A percentile compares a stretch with the other conserved stretches of the same genome.
These are phyloP conservation scores for Fusarium globosum DNA, from an alignment of 2,329 filamentous ascomycete species.

Conservation along the genomic window DNA sequence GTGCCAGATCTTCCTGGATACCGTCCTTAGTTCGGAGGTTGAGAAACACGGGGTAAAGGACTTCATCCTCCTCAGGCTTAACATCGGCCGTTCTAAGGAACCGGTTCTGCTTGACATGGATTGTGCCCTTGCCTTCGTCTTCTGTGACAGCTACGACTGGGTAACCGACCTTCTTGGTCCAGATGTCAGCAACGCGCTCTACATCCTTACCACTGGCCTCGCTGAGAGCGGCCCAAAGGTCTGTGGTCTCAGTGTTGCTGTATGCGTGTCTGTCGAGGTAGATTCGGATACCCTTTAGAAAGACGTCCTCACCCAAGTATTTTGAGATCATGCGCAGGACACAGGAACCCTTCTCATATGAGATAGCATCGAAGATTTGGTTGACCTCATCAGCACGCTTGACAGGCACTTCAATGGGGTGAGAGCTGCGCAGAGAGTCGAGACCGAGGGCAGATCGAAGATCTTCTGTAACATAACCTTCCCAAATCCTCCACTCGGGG, in stretches of 20 bases:
- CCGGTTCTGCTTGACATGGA: constrained; percentile 92
- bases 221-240: constrained; percentile 88
- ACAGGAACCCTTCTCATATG: constrained; percentile 96
- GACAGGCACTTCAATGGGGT: constrained; percentile 95
- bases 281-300: constrained; percentile 89
- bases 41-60: constrained; percentile 90
- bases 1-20: constrained; percentile 78
- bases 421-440: constrained; percentile 92
- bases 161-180: constrained; percentile 97
- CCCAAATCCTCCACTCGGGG: constrained; percentile 98
- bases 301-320: constrained; percentile 90
- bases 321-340: constrained; percentile 98
- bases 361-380: constrained; percentile 98
- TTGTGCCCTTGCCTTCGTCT: constrained; percentile 71
- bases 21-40: constrained; percentile 87
- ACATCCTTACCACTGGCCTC: constrained; percentile 93
- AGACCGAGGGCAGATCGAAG: constrained; percentile 87
- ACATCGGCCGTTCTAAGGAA: constrained; percentile 94
- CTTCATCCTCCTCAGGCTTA: constrained; percentile 90
- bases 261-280: constrained; percentile 98
- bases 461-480: constrained; percentile 93
- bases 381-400: constrained; percentile 97
- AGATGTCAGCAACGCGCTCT: constrained; percentile 90
- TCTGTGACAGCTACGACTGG: constrained; percentile 88
- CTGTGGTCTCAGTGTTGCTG: constrained; percentile 89